These are phyloP conservation scores for Tuber microsphaerosporum DNA, from an alignment of 495 filamentous ascomycete species.

Conservation along the genomic window DNA sequence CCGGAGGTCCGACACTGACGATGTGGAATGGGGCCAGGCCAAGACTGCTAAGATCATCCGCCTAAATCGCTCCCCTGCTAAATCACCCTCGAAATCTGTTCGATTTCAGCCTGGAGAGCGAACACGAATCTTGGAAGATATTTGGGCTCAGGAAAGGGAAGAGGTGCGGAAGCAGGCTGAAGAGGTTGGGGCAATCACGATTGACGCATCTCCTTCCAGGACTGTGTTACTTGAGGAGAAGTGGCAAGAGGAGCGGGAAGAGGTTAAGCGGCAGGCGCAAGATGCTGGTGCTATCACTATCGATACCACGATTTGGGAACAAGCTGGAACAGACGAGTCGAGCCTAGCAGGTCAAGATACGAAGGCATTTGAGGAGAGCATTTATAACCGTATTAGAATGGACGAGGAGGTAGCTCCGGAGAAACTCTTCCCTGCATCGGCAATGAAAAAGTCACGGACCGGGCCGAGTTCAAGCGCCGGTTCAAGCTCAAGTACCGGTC, in stretches of 20 bases:
- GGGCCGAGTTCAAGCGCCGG: conserved; percentile 1
- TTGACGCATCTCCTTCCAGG: conserved; percentile 22
- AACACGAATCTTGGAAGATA: conserved; percentile 4
- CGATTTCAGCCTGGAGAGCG: conserved; percentile 13
- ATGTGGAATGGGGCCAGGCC: background rate
- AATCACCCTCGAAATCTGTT: conserved; percentile 21
- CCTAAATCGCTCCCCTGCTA: background rate
- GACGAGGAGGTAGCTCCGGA: background rate
- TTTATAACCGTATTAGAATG: conserved; percentile 15
- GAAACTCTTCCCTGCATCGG: conserved; percentile 17
- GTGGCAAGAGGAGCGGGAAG: conserved; percentile 20
- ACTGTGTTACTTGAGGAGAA: conserved; percentile 12
- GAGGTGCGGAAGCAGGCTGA: conserved; percentile 11
- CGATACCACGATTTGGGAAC: conserved; percentile 16
- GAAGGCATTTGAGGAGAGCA: conserved; percentile 29
- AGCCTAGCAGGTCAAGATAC: conserved; percentile 21
- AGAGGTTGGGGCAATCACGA: conserved; percentile 8
- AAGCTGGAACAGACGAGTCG: conserved; percentile 12
- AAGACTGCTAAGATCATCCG: background rate
- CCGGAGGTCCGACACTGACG: background rate
- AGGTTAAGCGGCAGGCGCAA: conserved; percentile 14
- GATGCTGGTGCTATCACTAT: conserved; percentile 27
- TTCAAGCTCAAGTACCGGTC: background rate
- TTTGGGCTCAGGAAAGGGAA: conserved; percentile 23
- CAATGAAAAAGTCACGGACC: conserved; percentile 7